Conservation (phyloP, 306 rosid species). For the Chamaecrista fasciculata region DNA sequence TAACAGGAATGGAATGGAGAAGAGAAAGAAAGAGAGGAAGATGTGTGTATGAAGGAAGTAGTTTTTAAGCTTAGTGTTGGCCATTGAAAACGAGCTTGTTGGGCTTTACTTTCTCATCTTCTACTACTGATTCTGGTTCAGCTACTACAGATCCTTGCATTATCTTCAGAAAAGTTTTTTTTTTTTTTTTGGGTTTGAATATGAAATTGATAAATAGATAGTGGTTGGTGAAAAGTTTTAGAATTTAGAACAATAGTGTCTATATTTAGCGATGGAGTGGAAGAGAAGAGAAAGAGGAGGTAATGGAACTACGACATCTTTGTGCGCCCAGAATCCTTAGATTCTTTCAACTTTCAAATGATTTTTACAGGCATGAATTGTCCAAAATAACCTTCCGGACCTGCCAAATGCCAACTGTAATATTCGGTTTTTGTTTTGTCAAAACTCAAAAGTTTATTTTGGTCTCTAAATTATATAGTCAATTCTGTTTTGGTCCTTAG, state of each 20-base stretch:
- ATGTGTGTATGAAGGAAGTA: constrained; percentile 11
- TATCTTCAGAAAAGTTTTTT: constrained; percentile 46
- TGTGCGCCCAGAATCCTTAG: neutral
- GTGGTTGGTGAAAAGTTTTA: neutral
- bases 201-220: neutral
- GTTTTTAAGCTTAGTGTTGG: constrained; percentile 41
- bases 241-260: no score
- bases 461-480: no score
- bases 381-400: constrained; percentile 34
- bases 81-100: constrained; percentile 56
- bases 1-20: constrained; percentile 3
- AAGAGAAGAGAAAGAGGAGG: constrained; percentile 1
- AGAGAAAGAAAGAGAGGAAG: constrained; percentile 30
- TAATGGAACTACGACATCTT: neutral
- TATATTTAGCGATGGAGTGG: neutral
- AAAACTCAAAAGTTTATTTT: no score
- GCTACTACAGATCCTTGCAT: constrained; percentile 70
- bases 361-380: neutral
- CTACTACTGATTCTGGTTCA: constrained; percentile 47
- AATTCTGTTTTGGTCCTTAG: no score
- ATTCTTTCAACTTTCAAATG: neutral
- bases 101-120: constrained; percentile 52
- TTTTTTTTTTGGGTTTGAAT: no score
- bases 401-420: no score
- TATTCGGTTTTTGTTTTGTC: no score